Conservation (phyloP, 2,329 filamentous ascomycete genomes). For the Fusarium globosum region DNA sequence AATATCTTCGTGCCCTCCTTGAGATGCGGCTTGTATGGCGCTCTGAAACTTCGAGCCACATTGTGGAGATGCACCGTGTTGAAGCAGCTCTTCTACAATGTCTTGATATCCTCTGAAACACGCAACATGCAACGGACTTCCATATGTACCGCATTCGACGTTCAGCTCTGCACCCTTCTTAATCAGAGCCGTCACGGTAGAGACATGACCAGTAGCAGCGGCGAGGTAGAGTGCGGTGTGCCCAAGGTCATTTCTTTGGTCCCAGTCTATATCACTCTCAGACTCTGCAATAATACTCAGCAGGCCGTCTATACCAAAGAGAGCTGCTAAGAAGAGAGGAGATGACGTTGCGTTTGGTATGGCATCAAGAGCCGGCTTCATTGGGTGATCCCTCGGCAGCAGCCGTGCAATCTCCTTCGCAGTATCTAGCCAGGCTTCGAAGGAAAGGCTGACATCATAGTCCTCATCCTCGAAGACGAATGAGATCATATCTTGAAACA, state of each 20-base stretch:
- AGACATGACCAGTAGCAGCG: neutral
- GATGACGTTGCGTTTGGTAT: neutral
- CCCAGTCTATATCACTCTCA: neutral
- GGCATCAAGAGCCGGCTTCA: neutral
- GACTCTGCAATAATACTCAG: neutral
- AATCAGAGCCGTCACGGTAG: neutral
- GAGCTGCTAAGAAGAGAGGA: neutral
- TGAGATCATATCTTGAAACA: neutral
- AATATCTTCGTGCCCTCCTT: neutral
- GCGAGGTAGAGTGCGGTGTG: constrained; percentile 8
- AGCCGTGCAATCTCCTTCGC: neutral
- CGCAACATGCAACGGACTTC: neutral
- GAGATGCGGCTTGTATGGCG: neutral
- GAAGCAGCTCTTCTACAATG: neutral
- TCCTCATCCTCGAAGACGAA: neutral
- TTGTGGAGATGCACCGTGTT: neutral
- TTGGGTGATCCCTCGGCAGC: neutral
- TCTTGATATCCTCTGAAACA: neutral
- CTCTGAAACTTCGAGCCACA: neutral
- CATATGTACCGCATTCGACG: neutral
- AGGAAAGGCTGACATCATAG: neutral
- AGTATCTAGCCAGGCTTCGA: neutral
- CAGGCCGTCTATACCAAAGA: neutral
- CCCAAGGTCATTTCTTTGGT: neutral
- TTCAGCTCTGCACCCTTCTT: neutral